These are phyloP conservation scores for Lactarius sanguifluus DNA, from an alignment of 768 basidiomycete genomes.

Conservation along the genomic window DNA sequence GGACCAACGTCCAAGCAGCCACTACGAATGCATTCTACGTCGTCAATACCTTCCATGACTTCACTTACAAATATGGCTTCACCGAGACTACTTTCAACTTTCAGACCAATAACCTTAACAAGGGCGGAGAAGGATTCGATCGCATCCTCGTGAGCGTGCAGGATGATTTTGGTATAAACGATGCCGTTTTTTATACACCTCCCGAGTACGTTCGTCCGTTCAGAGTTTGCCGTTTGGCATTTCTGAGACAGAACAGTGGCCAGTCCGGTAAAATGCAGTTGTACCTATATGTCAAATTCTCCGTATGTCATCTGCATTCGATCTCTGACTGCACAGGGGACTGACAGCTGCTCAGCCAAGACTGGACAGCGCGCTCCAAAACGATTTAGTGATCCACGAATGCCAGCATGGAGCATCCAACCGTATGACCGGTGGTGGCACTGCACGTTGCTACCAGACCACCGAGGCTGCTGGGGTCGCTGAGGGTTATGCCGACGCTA, in stretches of 20 bases:
- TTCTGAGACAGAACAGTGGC: constrained; percentile 29
- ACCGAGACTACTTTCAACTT: constrained; percentile 60
- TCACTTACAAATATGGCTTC: constrained; percentile 53
- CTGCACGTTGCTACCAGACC: constrained; percentile 59
- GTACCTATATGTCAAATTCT: constrained; percentile 37
- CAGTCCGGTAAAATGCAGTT: constrained; percentile 47
- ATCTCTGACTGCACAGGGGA: not conserved
- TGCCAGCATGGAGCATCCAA: constrained; percentile 37
- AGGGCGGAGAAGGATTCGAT: constrained; percentile 41
- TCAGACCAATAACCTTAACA: constrained; percentile 51
- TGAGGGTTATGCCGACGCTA: constrained; percentile 35
- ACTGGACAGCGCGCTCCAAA: constrained; percentile 65
- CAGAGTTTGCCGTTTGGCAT: not conserved
- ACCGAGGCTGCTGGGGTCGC: constrained; percentile 62
- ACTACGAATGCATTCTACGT: constrained; percentile 59
- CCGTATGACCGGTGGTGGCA: constrained; percentile 45
- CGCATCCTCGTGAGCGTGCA: constrained; percentile 53
- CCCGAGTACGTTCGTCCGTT: constrained; percentile 40
- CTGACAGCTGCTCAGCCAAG: constrained; percentile 40
- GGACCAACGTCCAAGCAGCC: constrained; percentile 53
- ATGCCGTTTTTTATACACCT: constrained; percentile 45
- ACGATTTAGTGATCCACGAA: constrained; percentile 56
- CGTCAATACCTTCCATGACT: constrained; percentile 39
- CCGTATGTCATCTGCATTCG: constrained; percentile 29
- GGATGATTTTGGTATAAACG: constrained; percentile 45